Conservation (phyloP, 306 rosid genomes). For the Spatholobus suberectus region DNA sequence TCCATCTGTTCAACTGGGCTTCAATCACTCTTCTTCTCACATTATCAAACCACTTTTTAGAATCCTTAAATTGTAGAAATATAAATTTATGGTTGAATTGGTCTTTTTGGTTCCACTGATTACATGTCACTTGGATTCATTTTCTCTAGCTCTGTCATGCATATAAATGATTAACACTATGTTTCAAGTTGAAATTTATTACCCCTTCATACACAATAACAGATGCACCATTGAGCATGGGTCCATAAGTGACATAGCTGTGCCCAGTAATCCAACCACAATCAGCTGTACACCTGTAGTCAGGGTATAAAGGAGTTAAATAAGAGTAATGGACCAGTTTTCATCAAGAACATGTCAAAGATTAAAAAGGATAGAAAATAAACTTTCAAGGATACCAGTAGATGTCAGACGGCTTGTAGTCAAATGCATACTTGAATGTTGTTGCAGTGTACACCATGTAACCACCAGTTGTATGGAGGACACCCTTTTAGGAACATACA, state of each 20-base stretch:
- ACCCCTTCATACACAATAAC: conserved; percentile 91
- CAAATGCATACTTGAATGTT: conserved; percentile 97
- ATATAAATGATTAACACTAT: conserved; percentile 31
- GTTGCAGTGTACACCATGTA: conserved; percentile 97
- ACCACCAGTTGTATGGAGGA: conserved; percentile 96
- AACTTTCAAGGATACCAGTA: conserved; percentile 73
- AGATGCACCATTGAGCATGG: conserved; percentile 89
- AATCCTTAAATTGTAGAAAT: conserved; percentile 31
- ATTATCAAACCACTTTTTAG: not conserved
- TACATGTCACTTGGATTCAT: conserved; percentile 27
- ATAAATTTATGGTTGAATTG: conserved; percentile 4
- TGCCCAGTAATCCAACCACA: conserved; percentile 99
- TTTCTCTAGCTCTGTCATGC: conserved; percentile 16
- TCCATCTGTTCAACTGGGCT: not conserved
- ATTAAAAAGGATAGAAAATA: conserved; percentile 24
- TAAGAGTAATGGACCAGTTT: conserved; percentile 17
- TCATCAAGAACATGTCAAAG: conserved; percentile 28
- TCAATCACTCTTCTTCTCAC: not conserved
- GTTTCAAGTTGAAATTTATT: conserved; percentile 40
- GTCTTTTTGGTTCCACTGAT: conserved; percentile 7
- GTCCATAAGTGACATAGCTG: conserved; percentile 98
- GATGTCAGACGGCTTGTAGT: conserved; percentile 84
- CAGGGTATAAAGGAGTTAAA: conserved; percentile 33
- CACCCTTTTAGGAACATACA: conserved; percentile 67
- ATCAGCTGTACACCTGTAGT: conserved; percentile 94